phyloP scores from a whole-genome alignment of 2,329 filamentous ascomycete species.

The Aschersonia sp. region DNA sequence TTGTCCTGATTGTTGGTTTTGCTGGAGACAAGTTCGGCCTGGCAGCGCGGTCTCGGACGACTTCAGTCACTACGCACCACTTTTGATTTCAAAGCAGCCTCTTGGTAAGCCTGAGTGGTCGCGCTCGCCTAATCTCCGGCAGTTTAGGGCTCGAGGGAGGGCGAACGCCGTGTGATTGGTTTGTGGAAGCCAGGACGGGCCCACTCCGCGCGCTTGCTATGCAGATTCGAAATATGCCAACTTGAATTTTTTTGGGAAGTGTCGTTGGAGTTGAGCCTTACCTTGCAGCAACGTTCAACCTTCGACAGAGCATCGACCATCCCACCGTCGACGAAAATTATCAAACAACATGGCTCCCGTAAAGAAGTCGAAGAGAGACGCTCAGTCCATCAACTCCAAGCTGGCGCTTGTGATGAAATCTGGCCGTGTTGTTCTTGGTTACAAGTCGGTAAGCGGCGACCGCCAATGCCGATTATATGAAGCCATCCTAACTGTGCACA shows the following conservation, averaged over 20 bases:
- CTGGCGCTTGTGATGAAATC: slow-evolving; percentile 49
- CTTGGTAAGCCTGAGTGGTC: slow-evolving; percentile 15
- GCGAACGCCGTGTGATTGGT: no score
- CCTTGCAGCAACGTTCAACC: neutral
- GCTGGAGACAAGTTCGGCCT: no score
- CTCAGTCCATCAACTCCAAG: slow-evolving; percentile 52
- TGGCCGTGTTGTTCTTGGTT: slow-evolving; percentile 47
- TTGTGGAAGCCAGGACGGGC: no score
- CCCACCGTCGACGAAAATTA: slow-evolving; percentile 13
- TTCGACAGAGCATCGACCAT: neutral
- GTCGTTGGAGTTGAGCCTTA: neutral
- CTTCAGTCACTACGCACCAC: slow-evolving; percentile 8
- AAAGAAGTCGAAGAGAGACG: slow-evolving; percentile 79
- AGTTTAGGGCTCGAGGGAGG: slow-evolving; percentile 20
- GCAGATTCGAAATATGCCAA: no score
- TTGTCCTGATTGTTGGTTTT: slow-evolving; percentile 1
- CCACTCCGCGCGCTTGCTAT: no score
- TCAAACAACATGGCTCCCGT: slow-evolving; percentile 46
- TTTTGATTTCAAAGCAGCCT: slow-evolving; percentile 41
- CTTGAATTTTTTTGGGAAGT: no score
- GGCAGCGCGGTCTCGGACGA: no score
- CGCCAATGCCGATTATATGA: neutral
- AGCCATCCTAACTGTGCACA: neutral
- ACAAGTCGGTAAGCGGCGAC: slow-evolving; percentile 21
- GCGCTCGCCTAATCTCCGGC: slow-evolving; percentile 21